A percentile compares a stretch with the other conserved stretches of the same genome.
Evolutionary conservation across 2,329 filamentous ascomycete species (phyloP).

Genomic region (Cladosporium sp.): DNA sequence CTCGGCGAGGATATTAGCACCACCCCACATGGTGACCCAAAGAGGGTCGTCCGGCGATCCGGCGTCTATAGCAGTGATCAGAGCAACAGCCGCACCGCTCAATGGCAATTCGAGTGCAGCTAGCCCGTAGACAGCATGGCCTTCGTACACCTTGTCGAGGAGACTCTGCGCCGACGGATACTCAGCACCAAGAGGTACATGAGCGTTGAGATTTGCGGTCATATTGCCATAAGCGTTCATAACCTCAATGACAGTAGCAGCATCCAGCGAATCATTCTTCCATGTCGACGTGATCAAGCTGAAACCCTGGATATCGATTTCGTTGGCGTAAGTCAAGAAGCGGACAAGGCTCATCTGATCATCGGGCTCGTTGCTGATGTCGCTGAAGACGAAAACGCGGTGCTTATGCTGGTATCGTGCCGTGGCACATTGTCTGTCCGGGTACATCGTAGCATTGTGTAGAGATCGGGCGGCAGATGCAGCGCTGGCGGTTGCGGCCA

Average conservation of each 20-base stretch:
- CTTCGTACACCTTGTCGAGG: conserved; percentile 33
- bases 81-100: conserved; percentile 17
- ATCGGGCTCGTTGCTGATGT: conserved; percentile 33
- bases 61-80: conserved; percentile 26
- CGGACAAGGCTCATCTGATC: conserved; percentile 31
- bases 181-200: not conserved
- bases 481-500: not conserved
- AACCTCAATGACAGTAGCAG: conserved; percentile 30
- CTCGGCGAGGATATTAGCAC: conserved; percentile 53
- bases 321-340: conserved; percentile 27
- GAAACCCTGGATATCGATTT: conserved; percentile 29
- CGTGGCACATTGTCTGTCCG: conserved; percentile 1
- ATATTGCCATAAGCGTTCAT: conserved; percentile 29
- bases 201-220: not conserved
- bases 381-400: conserved; percentile 30
- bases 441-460: not conserved
- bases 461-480: not conserved
- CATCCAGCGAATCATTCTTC: conserved; percentile 27
- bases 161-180: not conserved
- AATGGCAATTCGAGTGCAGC: conserved; percentile 33
- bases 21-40: conserved; percentile 53
- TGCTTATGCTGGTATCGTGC: conserved; percentile 21
- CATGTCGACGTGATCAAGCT: conserved; percentile 28
- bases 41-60: conserved; percentile 40
- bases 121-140: conserved; percentile 40